Evolutionary conservation across 176 grass and related monocot species (phyloP).

Genomic region (Oryza meyeriana): DNA sequence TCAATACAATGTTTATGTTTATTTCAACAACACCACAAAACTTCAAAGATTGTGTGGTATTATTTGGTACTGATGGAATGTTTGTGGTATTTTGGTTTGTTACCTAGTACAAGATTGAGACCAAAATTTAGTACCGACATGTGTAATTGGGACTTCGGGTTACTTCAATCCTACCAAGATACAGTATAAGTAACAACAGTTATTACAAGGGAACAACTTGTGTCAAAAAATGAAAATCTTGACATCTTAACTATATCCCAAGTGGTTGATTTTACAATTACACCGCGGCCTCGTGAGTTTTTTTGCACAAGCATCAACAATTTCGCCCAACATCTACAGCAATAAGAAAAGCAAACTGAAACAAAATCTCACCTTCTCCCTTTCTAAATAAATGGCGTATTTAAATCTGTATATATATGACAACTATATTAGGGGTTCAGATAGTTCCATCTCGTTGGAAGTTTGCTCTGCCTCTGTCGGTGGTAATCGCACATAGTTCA

Average conservation of each 20-base stretch:
- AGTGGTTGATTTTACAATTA: conserved; percentile 40
- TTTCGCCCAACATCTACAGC: conserved; percentile 30
- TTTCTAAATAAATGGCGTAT: conserved; percentile 7
- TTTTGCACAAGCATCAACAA: conserved; percentile 29
- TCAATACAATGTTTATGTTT: no score
- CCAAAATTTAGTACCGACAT: no score
- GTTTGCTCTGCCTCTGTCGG: conserved; percentile 37
- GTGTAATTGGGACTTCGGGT: no score
- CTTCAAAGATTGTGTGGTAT: no score
- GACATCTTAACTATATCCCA: conserved; percentile 31
- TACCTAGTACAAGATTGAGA: no score
- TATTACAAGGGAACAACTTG: no score
- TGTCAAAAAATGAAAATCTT: conserved; percentile 34
- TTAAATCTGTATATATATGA: conserved; percentile 25
- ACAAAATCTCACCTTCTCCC: background rate
- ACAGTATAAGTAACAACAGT: no score
- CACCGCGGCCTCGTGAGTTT: background rate
- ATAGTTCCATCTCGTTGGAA: conserved; percentile 89
- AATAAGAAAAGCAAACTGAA: conserved; percentile 4
- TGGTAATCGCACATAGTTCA: conserved; percentile 64
- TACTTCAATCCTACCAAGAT: no score
- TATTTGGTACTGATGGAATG: no score
- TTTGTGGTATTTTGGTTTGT: no score
- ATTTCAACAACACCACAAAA: no score
- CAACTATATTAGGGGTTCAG: conserved; percentile 75